Percentiles rank a stretch among this genome's conserved stretches.
phyloP scores from a whole-genome alignment of 2,329 filamentous ascomycete genomes.

The Akanthomyces dipterigenus region DNA sequence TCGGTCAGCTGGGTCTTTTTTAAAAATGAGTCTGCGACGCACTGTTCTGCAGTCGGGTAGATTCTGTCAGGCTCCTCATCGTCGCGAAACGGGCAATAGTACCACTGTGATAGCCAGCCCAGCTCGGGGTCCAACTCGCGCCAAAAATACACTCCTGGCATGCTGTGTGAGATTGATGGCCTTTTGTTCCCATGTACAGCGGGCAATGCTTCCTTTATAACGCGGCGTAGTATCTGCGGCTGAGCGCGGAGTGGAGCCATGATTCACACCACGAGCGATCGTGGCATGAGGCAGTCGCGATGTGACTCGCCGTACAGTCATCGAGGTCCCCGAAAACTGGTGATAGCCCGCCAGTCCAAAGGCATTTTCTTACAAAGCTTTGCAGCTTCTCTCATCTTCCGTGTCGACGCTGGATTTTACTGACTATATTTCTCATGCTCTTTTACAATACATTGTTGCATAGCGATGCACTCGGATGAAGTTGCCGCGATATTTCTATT shows the following conservation, averaged over 20 bases:
- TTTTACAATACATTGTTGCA: too few species aligned
- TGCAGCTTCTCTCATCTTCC: too few species aligned
- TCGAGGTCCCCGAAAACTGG: background rate
- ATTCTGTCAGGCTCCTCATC: slow-evolving; percentile 27
- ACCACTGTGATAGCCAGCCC: slow-evolving; percentile 61
- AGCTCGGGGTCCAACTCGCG: slow-evolving; percentile 37
- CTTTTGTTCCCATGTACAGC: too few species aligned
- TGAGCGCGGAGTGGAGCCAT: background rate
- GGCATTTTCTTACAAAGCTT: too few species aligned
- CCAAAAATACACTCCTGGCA: slow-evolving; percentile 39
- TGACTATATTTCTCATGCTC: too few species aligned
- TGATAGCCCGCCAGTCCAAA: too few species aligned
- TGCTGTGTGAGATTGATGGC: background rate
- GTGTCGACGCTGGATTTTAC: too few species aligned
- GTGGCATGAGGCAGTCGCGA: background rate
- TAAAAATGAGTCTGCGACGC: slow-evolving; percentile 14
- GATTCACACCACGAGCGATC: background rate
- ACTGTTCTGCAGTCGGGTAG: slow-evolving; percentile 49
- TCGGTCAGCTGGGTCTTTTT: background rate
- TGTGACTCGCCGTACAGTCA: background rate
- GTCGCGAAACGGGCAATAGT: slow-evolving; percentile 41
- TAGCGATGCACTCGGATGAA: too few species aligned
- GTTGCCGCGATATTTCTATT: too few species aligned
- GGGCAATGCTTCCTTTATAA: too few species aligned
- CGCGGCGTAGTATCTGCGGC: background rate